Conservation (phyloP, 371 early-diverging fungal genomes). For the Circinella minor region DNA sequence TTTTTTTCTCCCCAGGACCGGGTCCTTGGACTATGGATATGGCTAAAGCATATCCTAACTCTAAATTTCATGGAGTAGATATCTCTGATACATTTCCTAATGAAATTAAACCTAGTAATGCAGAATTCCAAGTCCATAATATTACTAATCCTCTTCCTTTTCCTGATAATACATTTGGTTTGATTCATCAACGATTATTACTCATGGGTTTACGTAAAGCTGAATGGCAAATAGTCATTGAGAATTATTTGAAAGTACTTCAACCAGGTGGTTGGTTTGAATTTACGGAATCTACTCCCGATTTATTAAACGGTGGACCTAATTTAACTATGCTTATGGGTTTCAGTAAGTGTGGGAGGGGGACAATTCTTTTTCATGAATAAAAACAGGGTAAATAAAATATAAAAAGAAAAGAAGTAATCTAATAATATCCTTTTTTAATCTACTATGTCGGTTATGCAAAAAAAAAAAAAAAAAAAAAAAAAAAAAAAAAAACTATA, state of each 20-base stretch:
- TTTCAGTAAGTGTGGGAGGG: not conserved
- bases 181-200: constrained; percentile 52
- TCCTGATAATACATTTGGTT: constrained; percentile 56
- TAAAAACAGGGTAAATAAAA: no score
- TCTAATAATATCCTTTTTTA: no score
- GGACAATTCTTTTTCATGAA: no score
- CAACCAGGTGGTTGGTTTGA: not conserved
- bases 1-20: constrained; percentile 1
- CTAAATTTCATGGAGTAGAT: constrained; percentile 21
- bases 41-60: constrained; percentile 19
- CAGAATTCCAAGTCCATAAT: constrained; percentile 53
- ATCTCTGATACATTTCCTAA: constrained; percentile 17
- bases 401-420: no score
- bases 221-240: constrained; percentile 27
- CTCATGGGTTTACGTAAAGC: constrained; percentile 27
- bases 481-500: no score
- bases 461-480: no score
- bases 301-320: not conserved
- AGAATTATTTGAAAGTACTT: not conserved
- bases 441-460: no score
- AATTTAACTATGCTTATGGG: not conserved
- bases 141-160: constrained; percentile 55
- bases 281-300: not conserved
- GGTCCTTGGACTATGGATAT: constrained; percentile 21
- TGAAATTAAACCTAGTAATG: constrained; percentile 23